Conservation (phyloP, 225 moss, liverwort and hornwort genomes). For the Polytrichum formosum region DNA sequence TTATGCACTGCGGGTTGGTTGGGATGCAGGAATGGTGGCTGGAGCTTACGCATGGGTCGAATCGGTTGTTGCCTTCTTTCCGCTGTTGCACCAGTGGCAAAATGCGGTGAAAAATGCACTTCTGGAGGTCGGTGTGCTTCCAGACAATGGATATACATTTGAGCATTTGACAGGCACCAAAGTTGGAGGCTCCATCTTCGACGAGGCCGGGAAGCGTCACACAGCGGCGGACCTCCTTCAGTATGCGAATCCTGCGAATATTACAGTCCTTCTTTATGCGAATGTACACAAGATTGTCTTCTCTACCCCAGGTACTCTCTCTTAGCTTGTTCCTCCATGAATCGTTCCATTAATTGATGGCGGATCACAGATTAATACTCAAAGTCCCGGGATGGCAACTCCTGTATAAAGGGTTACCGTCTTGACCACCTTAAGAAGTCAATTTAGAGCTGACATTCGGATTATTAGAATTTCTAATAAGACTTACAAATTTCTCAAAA, state of each 20-base stretch:
- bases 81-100: conserved; percentile 63
- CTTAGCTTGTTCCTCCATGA: background rate
- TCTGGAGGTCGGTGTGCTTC: conserved; percentile 60
- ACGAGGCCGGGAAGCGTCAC: conserved; percentile 53
- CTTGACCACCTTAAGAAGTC: too few species aligned
- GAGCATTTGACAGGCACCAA: conserved; percentile 69
- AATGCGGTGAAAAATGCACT: conserved; percentile 54
- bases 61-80: conserved; percentile 47
- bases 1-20: conserved; percentile 30
- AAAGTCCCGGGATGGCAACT: too few species aligned
- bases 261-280: conserved; percentile 54
- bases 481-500: too few species aligned
- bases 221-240: conserved; percentile 74
- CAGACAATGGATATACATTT: conserved; percentile 60
- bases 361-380: too few species aligned
- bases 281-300: conserved; percentile 54
- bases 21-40: conserved; percentile 49
- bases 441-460: too few species aligned
- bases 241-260: conserved; percentile 54
- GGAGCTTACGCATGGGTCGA: conserved; percentile 71
- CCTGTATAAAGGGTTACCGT: too few species aligned
- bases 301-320: conserved; percentile 18
- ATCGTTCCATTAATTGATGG: too few species aligned
- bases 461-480: too few species aligned
- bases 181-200: conserved; percentile 58